phyloP scores from a whole-genome alignment of 2,329 filamentous ascomycete genomes.

The Aureobasidium sp. region DNA sequence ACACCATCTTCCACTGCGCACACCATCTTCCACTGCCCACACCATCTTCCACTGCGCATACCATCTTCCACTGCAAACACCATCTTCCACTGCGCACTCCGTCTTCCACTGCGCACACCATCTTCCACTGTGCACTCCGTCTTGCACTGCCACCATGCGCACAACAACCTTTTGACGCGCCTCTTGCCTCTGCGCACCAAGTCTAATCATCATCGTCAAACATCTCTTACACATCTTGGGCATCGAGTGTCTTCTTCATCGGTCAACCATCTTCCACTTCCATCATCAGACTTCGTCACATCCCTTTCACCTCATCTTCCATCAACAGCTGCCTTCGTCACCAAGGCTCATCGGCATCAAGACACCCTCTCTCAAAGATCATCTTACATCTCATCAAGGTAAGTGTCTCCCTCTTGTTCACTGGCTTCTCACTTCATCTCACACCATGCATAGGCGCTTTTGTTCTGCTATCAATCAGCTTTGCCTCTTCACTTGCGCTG shows the following conservation, averaged over 20 bases:
- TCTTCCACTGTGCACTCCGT: no score
- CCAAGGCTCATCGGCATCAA: not conserved
- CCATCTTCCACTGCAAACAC: no score
- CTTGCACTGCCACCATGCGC: not conserved
- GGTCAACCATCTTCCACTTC: conserved; percentile 1
- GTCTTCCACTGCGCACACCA: no score
- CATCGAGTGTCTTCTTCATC: conserved; percentile 11
- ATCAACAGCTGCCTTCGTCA: not conserved
- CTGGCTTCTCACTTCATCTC: not conserved
- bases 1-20: not conserved
- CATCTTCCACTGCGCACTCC: no score
- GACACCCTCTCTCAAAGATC: not conserved
- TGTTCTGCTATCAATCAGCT: not conserved
- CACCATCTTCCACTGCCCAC: not conserved
- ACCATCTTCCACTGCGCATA: not conserved
- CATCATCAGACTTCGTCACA: not conserved
- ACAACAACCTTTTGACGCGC: not conserved
- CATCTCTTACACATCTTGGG: conserved; percentile 1
- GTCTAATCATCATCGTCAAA: not conserved
- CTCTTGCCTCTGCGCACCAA: not conserved
- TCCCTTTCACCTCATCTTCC: no score
- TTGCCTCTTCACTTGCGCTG: not conserved
- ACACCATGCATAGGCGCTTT: not conserved
- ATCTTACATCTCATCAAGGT: not conserved
- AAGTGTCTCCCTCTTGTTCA: not conserved